Base-by-base conservation (phyloP, 2,329 filamentous ascomycete genomes). In the Fusarium setosum region DNA sequence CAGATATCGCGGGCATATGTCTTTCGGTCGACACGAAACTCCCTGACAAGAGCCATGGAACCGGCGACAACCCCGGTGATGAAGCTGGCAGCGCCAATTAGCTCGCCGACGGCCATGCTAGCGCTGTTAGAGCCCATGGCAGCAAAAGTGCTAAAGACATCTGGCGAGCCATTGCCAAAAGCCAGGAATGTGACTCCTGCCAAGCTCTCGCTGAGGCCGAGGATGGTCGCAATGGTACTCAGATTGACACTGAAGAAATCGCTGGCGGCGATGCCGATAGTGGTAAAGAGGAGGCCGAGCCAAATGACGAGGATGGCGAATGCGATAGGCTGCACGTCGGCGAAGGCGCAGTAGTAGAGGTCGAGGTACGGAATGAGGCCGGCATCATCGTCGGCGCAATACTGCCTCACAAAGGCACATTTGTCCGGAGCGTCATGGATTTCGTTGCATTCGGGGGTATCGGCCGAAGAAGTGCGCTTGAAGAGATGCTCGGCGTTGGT, bases 191-290 rank as follows among this genome's bases (percentile, higher is more conserved):
- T 99, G 24, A 99, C 96, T 32, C 96, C 96, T 0, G 96, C 94
- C 79, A 99, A 86, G 76, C 93, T 98, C 81, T 99, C 94, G 77
- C 94, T 97, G 82, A 99, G 90, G 18, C 95, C 94, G 24, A 98
- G 84, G 51, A 97, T 88, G 56, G 86, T 90, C 20, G 96, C 90
- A 71, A 99, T 96, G 12, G 96, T 98, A 77, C 92, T 96, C 31
- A 99, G 85, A 74, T 99, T 97, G 80, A 98, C 89, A 79, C 94
- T 98, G 80, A 99, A 96, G 82, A 99, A 99, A 80, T 99, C 96
- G 79, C 94, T 97, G 20, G 96, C 96, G 13, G 96, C 96, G 66
- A 99, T 97, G 60, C 96, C 96, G 67, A 99, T 97, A 13, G 96
- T 98, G 70, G 92, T 95, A 80, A 99, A 99, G 8, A 99, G 88